These are phyloP conservation scores for California macrophylla DNA, from an alignment of 441 rosid species.

Conservation along the genomic window DNA sequence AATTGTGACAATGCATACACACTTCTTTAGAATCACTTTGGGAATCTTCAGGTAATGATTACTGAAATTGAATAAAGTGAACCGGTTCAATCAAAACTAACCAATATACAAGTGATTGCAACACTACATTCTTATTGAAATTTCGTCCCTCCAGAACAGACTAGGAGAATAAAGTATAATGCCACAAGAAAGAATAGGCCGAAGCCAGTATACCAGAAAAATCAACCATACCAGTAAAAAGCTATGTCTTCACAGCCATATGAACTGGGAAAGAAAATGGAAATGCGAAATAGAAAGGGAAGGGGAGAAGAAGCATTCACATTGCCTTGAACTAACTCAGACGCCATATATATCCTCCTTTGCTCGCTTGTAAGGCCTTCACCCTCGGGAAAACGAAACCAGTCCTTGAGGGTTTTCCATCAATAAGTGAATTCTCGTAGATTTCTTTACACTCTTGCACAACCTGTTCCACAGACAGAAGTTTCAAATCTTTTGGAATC, in stretches of 20 bases:
- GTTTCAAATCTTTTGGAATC: not conserved
- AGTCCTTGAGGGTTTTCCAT: conserved; percentile 74
- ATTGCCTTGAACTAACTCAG: too few relatives aligned
- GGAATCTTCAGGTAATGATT: too few relatives aligned
- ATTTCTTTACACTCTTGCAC: conserved; percentile 95
- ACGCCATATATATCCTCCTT: conserved; percentile 53
- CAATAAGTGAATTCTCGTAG: conserved; percentile 71
- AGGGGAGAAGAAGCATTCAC: too few relatives aligned
- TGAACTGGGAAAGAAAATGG: too few relatives aligned
- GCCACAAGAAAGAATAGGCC: not conserved
- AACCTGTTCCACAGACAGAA: conserved; percentile 39
- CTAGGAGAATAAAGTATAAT: not conserved
- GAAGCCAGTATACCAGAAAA: too few relatives aligned
- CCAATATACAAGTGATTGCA: not conserved
- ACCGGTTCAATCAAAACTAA: too few relatives aligned
- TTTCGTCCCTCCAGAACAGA: too few relatives aligned
- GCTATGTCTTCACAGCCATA: too few relatives aligned
- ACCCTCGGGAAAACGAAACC: conserved; percentile 81
- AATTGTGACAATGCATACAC: too few relatives aligned
- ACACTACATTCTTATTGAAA: not conserved
- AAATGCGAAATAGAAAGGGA: not conserved
- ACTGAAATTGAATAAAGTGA: too few relatives aligned
- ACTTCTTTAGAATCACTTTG: too few relatives aligned
- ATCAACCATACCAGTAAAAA: too few relatives aligned
- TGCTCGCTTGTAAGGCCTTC: conserved; percentile 58